Conservation (phyloP, 2,329 filamentous ascomycete species). For the Talaromyces amestolkiae region DNA sequence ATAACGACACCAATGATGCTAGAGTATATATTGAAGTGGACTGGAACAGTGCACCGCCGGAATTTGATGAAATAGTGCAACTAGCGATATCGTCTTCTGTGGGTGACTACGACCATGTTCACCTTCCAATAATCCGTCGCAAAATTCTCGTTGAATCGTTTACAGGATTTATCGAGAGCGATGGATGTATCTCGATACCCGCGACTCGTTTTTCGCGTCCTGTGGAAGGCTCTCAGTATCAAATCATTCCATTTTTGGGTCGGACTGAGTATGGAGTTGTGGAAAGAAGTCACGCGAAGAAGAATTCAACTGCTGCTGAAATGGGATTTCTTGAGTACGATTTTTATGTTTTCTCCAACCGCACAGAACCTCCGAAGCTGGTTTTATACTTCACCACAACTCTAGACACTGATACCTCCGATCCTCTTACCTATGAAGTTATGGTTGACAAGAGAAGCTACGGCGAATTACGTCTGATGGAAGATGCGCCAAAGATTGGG, state of each 20-base stretch:
- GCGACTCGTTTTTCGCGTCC: slow-evolving; percentile 20
- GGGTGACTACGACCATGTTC: slow-evolving; percentile 39
- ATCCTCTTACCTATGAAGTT: slow-evolving; percentile 52
- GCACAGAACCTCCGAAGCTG: slow-evolving; percentile 31
- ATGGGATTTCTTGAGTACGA: slow-evolving; percentile 56
- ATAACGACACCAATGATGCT: slow-evolving; percentile 46
- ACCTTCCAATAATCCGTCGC: slow-evolving; percentile 56
- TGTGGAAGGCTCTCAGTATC: no score
- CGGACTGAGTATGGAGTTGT: no score
- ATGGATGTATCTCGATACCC: slow-evolving; percentile 43
- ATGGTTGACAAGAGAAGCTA: slow-evolving; percentile 45
- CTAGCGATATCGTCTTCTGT: slow-evolving; percentile 3
- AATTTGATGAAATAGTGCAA: neutral
- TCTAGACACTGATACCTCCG: slow-evolving; percentile 52
- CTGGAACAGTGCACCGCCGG: slow-evolving; percentile 49
- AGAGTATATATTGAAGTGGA: slow-evolving; percentile 58
- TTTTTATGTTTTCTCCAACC: slow-evolving; percentile 56
- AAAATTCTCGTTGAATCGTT: slow-evolving; percentile 51
- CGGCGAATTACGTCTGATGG: slow-evolving; percentile 42
- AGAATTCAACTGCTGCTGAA: no score
- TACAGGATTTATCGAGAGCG: slow-evolving; percentile 62
- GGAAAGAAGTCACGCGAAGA: no score
- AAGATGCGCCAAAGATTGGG: slow-evolving; percentile 20
- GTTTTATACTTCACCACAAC: slow-evolving; percentile 45
- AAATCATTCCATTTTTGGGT: no score